Conservation (phyloP, 164 flowering plant genomes). For the Nelumbo lutea region DNA sequence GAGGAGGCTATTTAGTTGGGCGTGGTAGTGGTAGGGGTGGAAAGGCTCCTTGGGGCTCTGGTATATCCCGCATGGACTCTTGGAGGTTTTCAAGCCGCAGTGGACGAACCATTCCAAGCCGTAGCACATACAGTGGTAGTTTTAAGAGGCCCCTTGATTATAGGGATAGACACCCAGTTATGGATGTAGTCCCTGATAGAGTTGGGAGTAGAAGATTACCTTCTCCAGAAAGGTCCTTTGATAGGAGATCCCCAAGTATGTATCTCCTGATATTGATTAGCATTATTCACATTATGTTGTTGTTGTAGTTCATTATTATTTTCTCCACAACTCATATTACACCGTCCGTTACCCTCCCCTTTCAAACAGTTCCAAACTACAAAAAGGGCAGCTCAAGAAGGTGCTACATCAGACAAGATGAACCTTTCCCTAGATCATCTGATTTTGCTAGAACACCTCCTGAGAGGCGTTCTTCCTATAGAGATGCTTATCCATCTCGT, state of each 20-base stretch:
- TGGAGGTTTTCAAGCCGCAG: slow-evolving; percentile 21
- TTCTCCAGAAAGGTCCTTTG: slow-evolving; percentile 16
- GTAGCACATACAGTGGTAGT: slow-evolving; percentile 15
- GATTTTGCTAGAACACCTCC: slow-evolving; percentile 17
- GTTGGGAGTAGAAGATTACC: slow-evolving; percentile 13
- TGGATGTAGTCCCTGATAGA: slow-evolving; percentile 15
- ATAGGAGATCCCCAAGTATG: slow-evolving; percentile 25
- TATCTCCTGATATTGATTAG: not conserved
- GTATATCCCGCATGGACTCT: slow-evolving; percentile 11
- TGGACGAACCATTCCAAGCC: slow-evolving; percentile 16
- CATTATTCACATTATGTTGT: not conserved
- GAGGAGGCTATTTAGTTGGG: slow-evolving; percentile 17
- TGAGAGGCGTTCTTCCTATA: slow-evolving; percentile 17
- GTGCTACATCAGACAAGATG: slow-evolving; percentile 17
- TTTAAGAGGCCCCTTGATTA: slow-evolving; percentile 15
- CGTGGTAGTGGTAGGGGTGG: slow-evolving; percentile 11
- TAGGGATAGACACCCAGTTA: slow-evolving; percentile 12
- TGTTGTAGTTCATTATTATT: not conserved
- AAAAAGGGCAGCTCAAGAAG: slow-evolving; percentile 20
- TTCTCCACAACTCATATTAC: not conserved
- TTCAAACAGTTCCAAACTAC: slow-evolving; percentile 11
- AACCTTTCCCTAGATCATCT: slow-evolving; percentile 12
- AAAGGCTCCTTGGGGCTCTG: slow-evolving; percentile 14
- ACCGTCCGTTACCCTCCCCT: not conserved
- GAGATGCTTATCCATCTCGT: slow-evolving; percentile 16